Evolutionary conservation across 805 yeast genomes (phyloP).

Genomic region (Blastobotrys mokoenaii): DNA sequence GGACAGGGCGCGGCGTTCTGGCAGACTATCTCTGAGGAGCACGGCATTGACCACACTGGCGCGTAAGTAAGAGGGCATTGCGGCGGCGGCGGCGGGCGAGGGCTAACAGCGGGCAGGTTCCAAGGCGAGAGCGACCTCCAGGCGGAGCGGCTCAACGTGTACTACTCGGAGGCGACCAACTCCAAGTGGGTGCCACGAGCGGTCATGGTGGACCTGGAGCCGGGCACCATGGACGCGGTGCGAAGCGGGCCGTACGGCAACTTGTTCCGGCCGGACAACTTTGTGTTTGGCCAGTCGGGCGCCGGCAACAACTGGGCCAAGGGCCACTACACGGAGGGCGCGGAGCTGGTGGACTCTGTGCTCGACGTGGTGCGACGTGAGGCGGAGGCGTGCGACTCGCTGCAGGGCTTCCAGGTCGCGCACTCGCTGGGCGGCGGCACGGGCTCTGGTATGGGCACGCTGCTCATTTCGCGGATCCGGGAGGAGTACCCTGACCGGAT

Average conservation of each 20-base stretch:
- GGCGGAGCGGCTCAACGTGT: conserved; percentile 60
- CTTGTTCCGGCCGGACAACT: conserved; percentile 87
- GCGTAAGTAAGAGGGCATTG: conserved; percentile 1
- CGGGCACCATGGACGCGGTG: conserved; percentile 85
- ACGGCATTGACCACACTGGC: conserved; percentile 33
- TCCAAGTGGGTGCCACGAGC: conserved; percentile 93
- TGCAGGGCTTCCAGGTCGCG: conserved; percentile 90
- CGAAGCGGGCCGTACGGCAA: conserved; percentile 74
- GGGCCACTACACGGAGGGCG: conserved; percentile 95
- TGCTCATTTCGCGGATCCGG: conserved; percentile 73
- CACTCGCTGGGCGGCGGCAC: conserved; percentile 88
- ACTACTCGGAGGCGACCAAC: conserved; percentile 76
- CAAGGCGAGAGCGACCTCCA: conserved; percentile 21
- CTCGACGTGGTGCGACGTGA: conserved; percentile 87
- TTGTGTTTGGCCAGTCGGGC: conserved; percentile 80
- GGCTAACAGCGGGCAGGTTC: conserved; percentile 19
- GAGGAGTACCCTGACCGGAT: conserved; percentile 93
- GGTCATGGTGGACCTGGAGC: conserved; percentile 86
- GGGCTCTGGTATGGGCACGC: conserved; percentile 94
- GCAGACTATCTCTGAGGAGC: conserved; percentile 34
- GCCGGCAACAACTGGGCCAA: conserved; percentile 98
- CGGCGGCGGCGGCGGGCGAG: conserved; percentile 14
- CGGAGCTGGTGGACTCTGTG: conserved; percentile 84
- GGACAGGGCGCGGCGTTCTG: conserved; percentile 34
- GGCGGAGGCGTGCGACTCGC: conserved; percentile 85